These are phyloP conservation scores for Oryza meridionalis DNA, from an alignment of 176 grass and related monocot genomes.

Conservation along the genomic window DNA sequence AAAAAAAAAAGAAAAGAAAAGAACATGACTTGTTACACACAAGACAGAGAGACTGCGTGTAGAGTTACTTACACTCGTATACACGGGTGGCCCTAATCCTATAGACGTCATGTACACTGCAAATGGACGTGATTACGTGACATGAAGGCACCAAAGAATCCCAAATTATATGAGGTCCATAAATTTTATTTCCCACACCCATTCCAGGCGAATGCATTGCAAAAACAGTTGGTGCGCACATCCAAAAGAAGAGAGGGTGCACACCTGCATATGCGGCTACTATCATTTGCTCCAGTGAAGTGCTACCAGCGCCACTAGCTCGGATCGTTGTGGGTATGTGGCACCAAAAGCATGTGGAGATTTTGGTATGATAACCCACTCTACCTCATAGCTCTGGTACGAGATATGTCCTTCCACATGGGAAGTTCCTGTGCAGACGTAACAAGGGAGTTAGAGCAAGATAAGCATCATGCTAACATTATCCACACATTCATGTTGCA, in stretches of 20 bases:
- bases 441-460: not conserved
- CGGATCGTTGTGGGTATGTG: conserved; percentile 5
- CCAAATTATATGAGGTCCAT: not conserved
- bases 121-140: not conserved
- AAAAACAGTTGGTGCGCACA: conserved; percentile 8
- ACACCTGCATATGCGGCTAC: not conserved
- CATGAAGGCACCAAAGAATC: not conserved
- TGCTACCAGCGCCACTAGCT: not conserved
- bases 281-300: not conserved
- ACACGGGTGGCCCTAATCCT: not conserved
- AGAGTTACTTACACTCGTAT: not conserved
- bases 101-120: not conserved
- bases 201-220: not conserved
- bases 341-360: conserved; percentile 28
- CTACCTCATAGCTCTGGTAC: not conserved
- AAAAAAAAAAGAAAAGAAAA: too few relatives aligned
- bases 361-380: not conserved
- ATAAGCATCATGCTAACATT: not conserved
- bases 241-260: not conserved
- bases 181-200: not conserved
- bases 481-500: not conserved
- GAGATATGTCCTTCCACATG: not conserved
- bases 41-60: not conserved
- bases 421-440: conserved; percentile 9
- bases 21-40: not conserved